Evolutionary conservation across 805 yeast species (phyloP).

Genomic region (Sugiyamaella boreocaroliniensis): DNA sequence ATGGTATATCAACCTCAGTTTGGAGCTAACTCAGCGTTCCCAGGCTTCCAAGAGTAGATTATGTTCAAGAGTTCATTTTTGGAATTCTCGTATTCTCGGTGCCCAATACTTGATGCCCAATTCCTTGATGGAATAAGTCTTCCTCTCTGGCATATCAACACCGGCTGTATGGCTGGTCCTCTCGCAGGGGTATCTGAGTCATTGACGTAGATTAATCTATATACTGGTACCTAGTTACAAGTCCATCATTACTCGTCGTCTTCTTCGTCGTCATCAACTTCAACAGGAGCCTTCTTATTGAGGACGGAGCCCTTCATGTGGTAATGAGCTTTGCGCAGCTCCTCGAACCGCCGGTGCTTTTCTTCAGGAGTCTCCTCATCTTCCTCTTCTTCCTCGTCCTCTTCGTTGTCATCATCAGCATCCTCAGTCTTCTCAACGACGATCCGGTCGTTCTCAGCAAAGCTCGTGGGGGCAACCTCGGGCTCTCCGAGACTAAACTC

Average conservation of each 20-base stretch:
- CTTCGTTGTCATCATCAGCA: constrained; percentile 36
- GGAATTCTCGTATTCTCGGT: too few relatives aligned
- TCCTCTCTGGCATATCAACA: too few relatives aligned
- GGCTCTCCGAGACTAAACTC: constrained; percentile 29
- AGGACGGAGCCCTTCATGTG: constrained; percentile 37
- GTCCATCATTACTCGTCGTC: background rate
- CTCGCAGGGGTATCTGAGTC: background rate
- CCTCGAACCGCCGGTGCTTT: constrained; percentile 64
- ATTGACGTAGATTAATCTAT: background rate
- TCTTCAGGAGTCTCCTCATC: constrained; percentile 47
- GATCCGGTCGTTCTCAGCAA: constrained; percentile 23
- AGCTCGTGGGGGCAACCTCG: constrained; percentile 20
- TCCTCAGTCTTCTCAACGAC: constrained; percentile 24
- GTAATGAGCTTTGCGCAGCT: constrained; percentile 73
- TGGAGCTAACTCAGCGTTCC: too few relatives aligned
- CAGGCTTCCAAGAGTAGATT: too few relatives aligned
- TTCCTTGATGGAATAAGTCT: too few relatives aligned
- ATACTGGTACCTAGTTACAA: background rate
- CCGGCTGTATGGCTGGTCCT: too few relatives aligned
- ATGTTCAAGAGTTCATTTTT: too few relatives aligned
- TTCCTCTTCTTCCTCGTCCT: constrained; percentile 37
- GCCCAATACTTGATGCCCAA: too few relatives aligned
- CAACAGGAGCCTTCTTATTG: constrained; percentile 22
- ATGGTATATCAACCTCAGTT: too few relatives aligned
- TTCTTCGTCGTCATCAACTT: constrained; percentile 20